Base-by-base conservation (phyloP, 2,329 filamentous ascomycete species). In the Cordyceps pruinosa region DNA sequence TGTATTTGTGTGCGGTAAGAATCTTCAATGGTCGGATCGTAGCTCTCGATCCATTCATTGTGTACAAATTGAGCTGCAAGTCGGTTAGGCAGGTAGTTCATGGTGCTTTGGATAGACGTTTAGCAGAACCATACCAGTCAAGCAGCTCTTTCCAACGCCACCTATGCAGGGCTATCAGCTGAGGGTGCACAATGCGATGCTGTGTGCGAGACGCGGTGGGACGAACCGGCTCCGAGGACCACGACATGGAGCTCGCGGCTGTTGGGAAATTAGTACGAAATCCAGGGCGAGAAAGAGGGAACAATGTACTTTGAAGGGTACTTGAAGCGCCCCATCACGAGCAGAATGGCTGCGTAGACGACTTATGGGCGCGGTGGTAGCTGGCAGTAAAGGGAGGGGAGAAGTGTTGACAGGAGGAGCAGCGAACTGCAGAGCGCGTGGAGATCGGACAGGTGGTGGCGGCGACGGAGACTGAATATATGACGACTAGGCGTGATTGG, bases 1-100 rank as follows among this genome's bases (percentile, higher is more conserved):
- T 91, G 79, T 45, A 88, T 78, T 63, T 88, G 85, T 60, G 86
- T 88, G 60, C 87, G 80, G 69, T 90, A 90, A 30, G 87, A 88
- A 70, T 90, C 87, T 69, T 90, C 87, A 64, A 90, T 90, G 19
- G 87, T 90, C 17, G 87, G 87, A 70, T 90, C 87, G 73, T 90
- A 90, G 70, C 85, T 89, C 72, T 96, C 90, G 69, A 96, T 93
- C 89, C 90, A 95, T 66, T 95, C 88, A 75, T 94, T 92, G 72
- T 94, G 90, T 53, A 96, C 90, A 67, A 95, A 96, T 78, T 96
- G 90, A 66, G 91, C 90, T 90, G 67, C 66, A 62, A 64, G 61
- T 61, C 57, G 44, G 56, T 58, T 61, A 56, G 45, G 3, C 17
- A 52, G 53, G 59, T 44, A 7, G 15, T 8, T 9, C 8, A 15